Percentiles rank a stretch among this genome's conserved stretches.
Conservation (phyloP, 2,329 filamentous ascomycete species). For the Tolypocladium capitatum region DNA sequence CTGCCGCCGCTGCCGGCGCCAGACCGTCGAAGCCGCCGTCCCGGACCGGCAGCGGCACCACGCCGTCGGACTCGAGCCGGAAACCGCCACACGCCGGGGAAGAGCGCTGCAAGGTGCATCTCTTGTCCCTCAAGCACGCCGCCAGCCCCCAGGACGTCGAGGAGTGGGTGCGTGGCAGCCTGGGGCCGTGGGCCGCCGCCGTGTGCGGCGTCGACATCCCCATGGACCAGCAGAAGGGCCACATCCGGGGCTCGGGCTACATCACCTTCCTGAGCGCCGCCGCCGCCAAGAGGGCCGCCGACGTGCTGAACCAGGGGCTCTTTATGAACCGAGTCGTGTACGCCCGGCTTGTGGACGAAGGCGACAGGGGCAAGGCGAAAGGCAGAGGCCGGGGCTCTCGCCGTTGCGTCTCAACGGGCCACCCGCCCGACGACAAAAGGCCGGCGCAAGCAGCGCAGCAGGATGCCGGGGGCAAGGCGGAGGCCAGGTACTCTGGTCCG, state of each 20-base stretch:
- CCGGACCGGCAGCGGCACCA: background rate
- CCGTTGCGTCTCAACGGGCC: background rate
- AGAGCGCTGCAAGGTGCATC: slow-evolving; percentile 11
- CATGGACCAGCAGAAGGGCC: slow-evolving; percentile 7
- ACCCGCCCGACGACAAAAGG: background rate
- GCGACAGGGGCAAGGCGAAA: slow-evolving; percentile 1
- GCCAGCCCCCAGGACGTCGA: slow-evolving; percentile 10
- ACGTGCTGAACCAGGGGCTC: slow-evolving; percentile 12
- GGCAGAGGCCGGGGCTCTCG: background rate
- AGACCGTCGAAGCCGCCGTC: background rate
- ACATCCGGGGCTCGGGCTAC: slow-evolving; percentile 14
- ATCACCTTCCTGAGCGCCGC: slow-evolving; percentile 10
- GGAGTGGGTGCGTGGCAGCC: slow-evolving; percentile 14
- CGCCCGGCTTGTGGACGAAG: slow-evolving; percentile 10
- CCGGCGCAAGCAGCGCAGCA: background rate
- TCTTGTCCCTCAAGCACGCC: slow-evolving; percentile 13
- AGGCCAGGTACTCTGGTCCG: background rate
- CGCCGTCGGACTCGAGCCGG: background rate
- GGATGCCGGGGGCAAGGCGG: background rate
- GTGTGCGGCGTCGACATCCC: slow-evolving; percentile 15
- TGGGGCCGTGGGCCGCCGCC: slow-evolving; percentile 7
- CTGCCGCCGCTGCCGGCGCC: too few species aligned
- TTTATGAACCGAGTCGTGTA: slow-evolving; percentile 13
- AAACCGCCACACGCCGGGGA: background rate
- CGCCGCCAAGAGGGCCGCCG: slow-evolving; percentile 11